Percentiles rank a stretch among this genome's conserved stretches.
Conservation (phyloP, 228 moss, liverwort and hornwort species). For the Sphagnum magellanicum region DNA sequence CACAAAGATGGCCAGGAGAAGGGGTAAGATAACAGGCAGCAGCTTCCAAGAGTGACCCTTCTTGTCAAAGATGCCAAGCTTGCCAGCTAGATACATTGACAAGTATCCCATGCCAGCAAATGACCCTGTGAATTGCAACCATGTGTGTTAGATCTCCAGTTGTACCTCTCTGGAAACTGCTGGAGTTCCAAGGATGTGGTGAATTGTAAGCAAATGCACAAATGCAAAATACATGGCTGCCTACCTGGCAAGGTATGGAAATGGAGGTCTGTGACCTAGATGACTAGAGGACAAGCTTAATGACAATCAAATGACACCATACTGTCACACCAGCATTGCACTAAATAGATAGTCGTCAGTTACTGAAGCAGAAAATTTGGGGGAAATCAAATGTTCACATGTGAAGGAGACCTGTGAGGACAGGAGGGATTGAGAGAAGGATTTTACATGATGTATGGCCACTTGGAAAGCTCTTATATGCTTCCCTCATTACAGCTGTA, state of each 20-base stretch:
- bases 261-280: background rate
- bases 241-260: background rate
- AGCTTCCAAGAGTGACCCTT: slow-evolving; percentile 76
- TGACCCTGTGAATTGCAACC: slow-evolving; percentile 52
- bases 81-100: slow-evolving; percentile 89
- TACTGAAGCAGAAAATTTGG: no score
- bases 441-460: slow-evolving; percentile 50
- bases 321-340: no score
- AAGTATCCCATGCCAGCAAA: slow-evolving; percentile 88
- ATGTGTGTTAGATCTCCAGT: background rate
- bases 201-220: no score
- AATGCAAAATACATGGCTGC: no score
- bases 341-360: no score
- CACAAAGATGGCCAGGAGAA: slow-evolving; percentile 63
- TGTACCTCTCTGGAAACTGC: background rate
- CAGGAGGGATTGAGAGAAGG: no score
- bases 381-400: no score
- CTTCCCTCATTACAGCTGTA: slow-evolving; percentile 35
- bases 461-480: slow-evolving; percentile 57
- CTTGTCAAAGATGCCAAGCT: slow-evolving; percentile 70
- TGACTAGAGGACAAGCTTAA: no score
- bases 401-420: no score
- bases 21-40: slow-evolving; percentile 49
- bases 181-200: background rate
- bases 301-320: no score